Conservation (phyloP, 495 filamentous ascomycete genomes). For the Wilcoxina mikolae region DNA sequence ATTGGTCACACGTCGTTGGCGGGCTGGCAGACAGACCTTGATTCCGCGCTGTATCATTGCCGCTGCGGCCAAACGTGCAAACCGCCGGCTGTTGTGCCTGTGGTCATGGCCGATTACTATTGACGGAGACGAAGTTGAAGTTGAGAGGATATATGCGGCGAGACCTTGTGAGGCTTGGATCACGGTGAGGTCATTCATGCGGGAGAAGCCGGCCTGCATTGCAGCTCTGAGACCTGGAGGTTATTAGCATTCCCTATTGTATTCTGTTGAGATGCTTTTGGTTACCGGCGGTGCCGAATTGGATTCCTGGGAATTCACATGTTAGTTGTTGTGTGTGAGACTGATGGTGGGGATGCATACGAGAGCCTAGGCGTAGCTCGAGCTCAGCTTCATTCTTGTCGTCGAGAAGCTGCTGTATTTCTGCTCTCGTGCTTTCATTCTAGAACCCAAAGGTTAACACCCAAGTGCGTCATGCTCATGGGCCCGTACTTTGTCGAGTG, state of each 20-base stretch:
- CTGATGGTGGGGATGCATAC: slow-evolving; percentile 25
- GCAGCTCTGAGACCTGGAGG: slow-evolving; percentile 39
- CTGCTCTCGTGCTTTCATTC: slow-evolving; percentile 42
- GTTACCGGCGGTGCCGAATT: slow-evolving; percentile 53
- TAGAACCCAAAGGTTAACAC: slow-evolving; percentile 16
- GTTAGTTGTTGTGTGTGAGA: slow-evolving; percentile 5
- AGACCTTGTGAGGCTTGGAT: slow-evolving; percentile 61
- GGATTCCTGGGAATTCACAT: slow-evolving; percentile 36
- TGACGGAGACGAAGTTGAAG: slow-evolving; percentile 6
- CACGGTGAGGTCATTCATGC: slow-evolving; percentile 54
- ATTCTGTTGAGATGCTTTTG: not conserved
- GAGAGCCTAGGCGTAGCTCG: slow-evolving; percentile 40
- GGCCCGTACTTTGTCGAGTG: slow-evolving; percentile 41
- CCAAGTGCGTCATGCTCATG: not conserved
- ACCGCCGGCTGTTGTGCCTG: slow-evolving; percentile 50
- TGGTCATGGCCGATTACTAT: slow-evolving; percentile 54
- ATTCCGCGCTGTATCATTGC: slow-evolving; percentile 49
- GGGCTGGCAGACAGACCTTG: slow-evolving; percentile 21
- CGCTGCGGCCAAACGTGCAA: slow-evolving; percentile 48
- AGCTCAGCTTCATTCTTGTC: slow-evolving; percentile 38
- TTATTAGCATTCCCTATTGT: not conserved
- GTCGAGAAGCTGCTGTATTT: slow-evolving; percentile 44
- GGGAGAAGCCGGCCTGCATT: slow-evolving; percentile 57
- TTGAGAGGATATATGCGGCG: slow-evolving; percentile 42
- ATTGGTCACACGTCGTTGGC: not conserved